These are phyloP conservation scores for Microdochium trichocladiopsis DNA, from an alignment of 2,329 filamentous ascomycete genomes.

Conservation along the genomic window DNA sequence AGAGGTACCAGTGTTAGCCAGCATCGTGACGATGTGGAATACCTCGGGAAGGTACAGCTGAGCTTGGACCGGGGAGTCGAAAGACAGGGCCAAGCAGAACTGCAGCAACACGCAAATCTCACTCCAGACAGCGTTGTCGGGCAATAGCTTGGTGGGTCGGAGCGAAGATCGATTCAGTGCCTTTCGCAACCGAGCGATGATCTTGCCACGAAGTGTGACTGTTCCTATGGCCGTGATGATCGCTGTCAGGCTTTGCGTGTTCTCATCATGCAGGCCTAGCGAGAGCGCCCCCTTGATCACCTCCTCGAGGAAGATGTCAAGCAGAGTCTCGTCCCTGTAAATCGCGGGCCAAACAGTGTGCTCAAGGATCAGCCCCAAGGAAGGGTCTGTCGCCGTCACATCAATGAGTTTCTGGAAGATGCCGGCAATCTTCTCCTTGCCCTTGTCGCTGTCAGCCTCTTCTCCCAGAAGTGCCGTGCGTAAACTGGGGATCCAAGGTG, in stretches of 20 bases:
- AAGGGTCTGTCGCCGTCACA: conserved; percentile 53
- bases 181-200: conserved; percentile 59
- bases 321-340: conserved; percentile 55
- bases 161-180: conserved; percentile 60
- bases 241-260: conserved; percentile 53
- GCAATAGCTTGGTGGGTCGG: conserved; percentile 56
- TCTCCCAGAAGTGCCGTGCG: conserved; percentile 51
- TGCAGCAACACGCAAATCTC: conserved; percentile 62
- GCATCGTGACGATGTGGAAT: conserved; percentile 65
- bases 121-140: conserved; percentile 62
- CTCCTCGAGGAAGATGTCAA: conserved; percentile 63
- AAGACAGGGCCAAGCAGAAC: conserved; percentile 60
- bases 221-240: conserved; percentile 58
- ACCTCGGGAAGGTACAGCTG: conserved; percentile 63
- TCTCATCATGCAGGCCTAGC: conserved; percentile 50
- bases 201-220: conserved; percentile 56
- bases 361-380: conserved; percentile 53
- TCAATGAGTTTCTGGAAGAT: conserved; percentile 63
- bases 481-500: conserved; percentile 59
- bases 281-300: conserved; percentile 55
- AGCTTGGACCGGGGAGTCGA: conserved; percentile 60
- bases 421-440: conserved; percentile 54
- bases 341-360: conserved; percentile 60
- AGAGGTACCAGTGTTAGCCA: conserved; percentile 55
- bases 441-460: conserved; percentile 58